Percentiles rank a stretch among this genome's conserved stretches.
Conservation (phyloP, 352 stramenopile species). For the Thalassiosira sp. region DNA sequence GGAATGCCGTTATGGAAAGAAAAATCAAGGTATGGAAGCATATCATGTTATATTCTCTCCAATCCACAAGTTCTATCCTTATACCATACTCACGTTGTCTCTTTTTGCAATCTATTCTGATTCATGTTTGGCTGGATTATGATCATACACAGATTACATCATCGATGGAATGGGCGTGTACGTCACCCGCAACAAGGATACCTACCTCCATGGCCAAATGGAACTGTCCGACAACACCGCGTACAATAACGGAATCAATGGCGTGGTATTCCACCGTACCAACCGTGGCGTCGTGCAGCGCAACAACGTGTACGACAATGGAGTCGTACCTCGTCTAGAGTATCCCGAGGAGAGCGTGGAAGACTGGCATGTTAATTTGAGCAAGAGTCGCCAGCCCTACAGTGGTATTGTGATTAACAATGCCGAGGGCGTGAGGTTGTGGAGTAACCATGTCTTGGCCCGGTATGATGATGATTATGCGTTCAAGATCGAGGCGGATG, state of each 20-base stretch:
- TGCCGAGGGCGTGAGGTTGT: conserved; percentile 25
- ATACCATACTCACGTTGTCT: too few species aligned
- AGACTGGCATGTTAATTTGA: conserved; percentile 11
- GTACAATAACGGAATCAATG: too few species aligned
- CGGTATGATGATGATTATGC: conserved; percentile 27
- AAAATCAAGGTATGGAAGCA: background rate
- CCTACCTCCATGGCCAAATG: too few species aligned
- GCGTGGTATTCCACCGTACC: too few species aligned
- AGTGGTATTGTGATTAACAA: conserved; percentile 35
- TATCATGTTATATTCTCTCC: background rate
- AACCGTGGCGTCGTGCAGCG: too few species aligned
- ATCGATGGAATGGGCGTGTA: conserved; percentile 41
- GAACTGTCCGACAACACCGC: too few species aligned
- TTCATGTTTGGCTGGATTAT: too few species aligned
- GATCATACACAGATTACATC: conserved; percentile 31
- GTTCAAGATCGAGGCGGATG: conserved; percentile 18
- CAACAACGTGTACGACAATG: too few species aligned
- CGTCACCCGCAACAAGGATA: conserved; percentile 22
- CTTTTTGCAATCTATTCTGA: background rate
- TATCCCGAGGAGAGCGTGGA: too few species aligned
- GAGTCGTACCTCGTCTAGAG: too few species aligned
- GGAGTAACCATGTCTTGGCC: conserved; percentile 23
- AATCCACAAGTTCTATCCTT: background rate
- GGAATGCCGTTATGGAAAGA: conserved; percentile 30
- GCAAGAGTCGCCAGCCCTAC: conserved; percentile 28